Evolutionary conservation across 2,329 filamentous ascomycete species (phyloP).

Genomic region (Diaporthe sp.): DNA sequence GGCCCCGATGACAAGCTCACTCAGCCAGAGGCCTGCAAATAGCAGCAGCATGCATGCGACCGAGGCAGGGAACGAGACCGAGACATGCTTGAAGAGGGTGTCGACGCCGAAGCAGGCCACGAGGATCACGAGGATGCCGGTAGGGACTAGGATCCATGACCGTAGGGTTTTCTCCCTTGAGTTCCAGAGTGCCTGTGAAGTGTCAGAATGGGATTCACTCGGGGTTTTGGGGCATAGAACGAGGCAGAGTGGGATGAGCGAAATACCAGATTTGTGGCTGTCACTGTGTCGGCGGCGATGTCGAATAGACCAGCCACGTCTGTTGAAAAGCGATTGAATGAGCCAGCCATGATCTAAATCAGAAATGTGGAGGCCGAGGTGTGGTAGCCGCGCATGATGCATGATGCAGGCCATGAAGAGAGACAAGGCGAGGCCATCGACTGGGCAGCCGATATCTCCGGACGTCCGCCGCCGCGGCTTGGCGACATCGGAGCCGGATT

Average conservation of each 20-base stretch:
- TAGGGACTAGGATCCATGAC: constrained; percentile 63
- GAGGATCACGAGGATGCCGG: constrained; percentile 53
- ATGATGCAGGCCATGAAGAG: neutral
- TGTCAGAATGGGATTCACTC: neutral
- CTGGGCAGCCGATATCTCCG: neutral
- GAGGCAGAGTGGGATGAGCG: too few species aligned
- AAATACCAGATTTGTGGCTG: constrained; percentile 25
- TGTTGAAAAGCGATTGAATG: neutral
- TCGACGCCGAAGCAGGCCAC: constrained; percentile 56
- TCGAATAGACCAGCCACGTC: neutral
- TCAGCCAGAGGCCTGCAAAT: constrained; percentile 60
- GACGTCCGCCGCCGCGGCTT: neutral
- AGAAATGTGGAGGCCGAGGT: neutral
- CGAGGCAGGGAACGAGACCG: constrained; percentile 67
- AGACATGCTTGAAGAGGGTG: constrained; percentile 54
- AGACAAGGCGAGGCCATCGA: neutral
- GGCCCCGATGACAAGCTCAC: constrained; percentile 58
- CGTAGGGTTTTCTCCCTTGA: constrained; percentile 37
- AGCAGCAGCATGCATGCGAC: constrained; percentile 67
- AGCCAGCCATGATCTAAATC: neutral
- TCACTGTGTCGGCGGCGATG: neutral
- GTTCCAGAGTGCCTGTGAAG: constrained; percentile 28
- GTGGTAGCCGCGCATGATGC: neutral
- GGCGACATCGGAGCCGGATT: neutral
- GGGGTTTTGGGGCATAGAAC: too few species aligned